These are phyloP conservation scores for Hordeum vulgare DNA, from an alignment of 176 grass and related monocot species.

Conservation along the genomic window DNA sequence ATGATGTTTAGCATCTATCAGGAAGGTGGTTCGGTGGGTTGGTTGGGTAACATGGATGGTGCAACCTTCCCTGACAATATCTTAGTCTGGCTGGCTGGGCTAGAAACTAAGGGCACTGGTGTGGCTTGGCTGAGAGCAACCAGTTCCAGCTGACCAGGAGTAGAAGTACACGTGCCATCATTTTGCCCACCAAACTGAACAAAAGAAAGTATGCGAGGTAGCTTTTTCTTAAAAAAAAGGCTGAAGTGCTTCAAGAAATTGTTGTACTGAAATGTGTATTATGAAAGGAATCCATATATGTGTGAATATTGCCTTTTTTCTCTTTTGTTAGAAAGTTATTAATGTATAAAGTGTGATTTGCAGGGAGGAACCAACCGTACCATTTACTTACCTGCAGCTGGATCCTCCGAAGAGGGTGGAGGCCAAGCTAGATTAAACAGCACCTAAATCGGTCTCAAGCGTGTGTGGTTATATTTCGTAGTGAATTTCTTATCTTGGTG, in stretches of 20 bases:
- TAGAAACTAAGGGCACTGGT: neutral
- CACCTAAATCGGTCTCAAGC: neutral
- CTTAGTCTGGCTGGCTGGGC: neutral
- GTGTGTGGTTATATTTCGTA: neutral
- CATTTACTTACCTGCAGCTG: constrained; percentile 67
- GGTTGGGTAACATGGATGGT: neutral
- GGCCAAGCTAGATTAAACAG: constrained; percentile 56
- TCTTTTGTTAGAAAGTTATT: neutral
- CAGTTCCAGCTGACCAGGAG: neutral
- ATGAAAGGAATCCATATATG: neutral
- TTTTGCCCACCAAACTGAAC: neutral
- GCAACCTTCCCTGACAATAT: neutral
- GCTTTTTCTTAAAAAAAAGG: neutral
- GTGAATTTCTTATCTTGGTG: neutral
- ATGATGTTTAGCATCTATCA: neutral
- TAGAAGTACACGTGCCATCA: neutral
- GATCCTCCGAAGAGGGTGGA: constrained; percentile 77
- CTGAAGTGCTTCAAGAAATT: neutral
- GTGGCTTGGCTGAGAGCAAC: neutral
- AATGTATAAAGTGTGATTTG: constrained; percentile 21
- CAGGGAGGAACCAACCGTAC: constrained; percentile 92
- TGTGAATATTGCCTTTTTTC: neutral
- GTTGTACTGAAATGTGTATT: neutral
- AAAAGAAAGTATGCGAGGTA: neutral
- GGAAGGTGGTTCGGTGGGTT: neutral